Conservation (phyloP, 495 filamentous ascomycete genomes). For the Penicillium crystallinum region DNA sequence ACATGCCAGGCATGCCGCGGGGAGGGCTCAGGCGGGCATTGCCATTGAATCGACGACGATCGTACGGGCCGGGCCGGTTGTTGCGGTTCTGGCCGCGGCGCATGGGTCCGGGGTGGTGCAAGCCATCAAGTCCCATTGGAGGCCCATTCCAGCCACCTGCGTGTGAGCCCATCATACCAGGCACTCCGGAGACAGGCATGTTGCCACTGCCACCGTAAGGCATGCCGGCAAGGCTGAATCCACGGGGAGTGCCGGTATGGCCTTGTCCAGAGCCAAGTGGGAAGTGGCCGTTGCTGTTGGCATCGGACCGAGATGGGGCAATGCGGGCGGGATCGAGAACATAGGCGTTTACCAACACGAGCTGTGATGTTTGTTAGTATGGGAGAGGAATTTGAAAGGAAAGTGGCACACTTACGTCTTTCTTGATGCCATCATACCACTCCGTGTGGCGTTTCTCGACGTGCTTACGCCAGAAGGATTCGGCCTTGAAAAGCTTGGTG, state of each 20-base stretch:
- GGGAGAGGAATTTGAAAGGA: neutral
- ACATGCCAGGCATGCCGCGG: conserved; percentile 35
- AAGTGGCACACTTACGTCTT: conserved; percentile 59
- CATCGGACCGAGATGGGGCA: conserved; percentile 83
- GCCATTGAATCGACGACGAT: conserved; percentile 42
- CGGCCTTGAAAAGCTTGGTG: conserved; percentile 94
- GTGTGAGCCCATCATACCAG: conserved; percentile 50
- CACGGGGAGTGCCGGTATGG: conserved; percentile 81
- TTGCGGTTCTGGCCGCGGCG: conserved; percentile 51
- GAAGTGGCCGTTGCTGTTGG: conserved; percentile 97
- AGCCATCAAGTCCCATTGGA: conserved; percentile 30
- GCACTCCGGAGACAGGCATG: conserved; percentile 35
- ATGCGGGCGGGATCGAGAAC: conserved; percentile 91
- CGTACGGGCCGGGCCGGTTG: conserved; percentile 54
- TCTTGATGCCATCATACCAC: conserved; percentile 74
- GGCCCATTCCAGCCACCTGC: conserved; percentile 45
- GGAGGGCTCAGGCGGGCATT: conserved; percentile 39
- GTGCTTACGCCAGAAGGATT: conserved; percentile 95
- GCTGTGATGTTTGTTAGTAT: conserved; percentile 44
- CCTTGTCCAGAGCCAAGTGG: conserved; percentile 66
- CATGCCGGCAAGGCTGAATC: conserved; percentile 80
- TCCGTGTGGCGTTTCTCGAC: conserved; percentile 92
- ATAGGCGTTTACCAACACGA: conserved; percentile 85
- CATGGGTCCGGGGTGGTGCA: conserved; percentile 55
- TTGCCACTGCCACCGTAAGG: conserved; percentile 18